phyloP scores from a whole-genome alignment of 768 basidiomycete genomes.

The Rhizopogon vinicolor region DNA sequence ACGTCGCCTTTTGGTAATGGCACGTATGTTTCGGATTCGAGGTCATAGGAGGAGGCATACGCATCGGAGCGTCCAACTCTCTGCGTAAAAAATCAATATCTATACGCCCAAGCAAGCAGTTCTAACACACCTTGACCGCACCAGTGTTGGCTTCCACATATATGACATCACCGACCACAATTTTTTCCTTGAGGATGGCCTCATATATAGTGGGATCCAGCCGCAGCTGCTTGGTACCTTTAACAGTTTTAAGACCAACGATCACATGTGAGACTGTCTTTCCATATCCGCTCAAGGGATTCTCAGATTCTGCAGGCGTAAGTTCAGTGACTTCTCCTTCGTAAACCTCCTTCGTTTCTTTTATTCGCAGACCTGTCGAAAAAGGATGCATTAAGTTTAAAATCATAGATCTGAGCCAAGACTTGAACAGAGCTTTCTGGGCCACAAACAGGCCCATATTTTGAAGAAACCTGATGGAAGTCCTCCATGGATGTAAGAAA shows the following conservation, averaged over 20 bases:
- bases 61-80: slow-evolving; percentile 96
- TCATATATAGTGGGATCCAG: slow-evolving; percentile 96
- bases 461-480: not conserved
- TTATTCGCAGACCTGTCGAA: slow-evolving; percentile 83
- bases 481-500: not conserved
- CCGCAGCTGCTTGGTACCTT: slow-evolving; percentile 89
- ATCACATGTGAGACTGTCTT: slow-evolving; percentile 99
- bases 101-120: not conserved
- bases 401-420: not conserved
- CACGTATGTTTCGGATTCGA: slow-evolving; percentile 98
- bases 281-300: slow-evolving; percentile 95
- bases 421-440: not conserved
- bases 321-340: slow-evolving; percentile 98
- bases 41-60: slow-evolving; percentile 94
- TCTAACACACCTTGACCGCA: slow-evolving; percentile 77
- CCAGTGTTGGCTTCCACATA: slow-evolving; percentile 94
- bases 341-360: slow-evolving; percentile 98
- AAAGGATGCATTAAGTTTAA: not conserved
- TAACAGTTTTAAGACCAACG: slow-evolving; percentile 91
- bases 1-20: slow-evolving; percentile 96
- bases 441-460: not conserved
- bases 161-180: slow-evolving; percentile 94
- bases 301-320: slow-evolving; percentile 94
- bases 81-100: slow-evolving; percentile 31
- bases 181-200: slow-evolving; percentile 94